Conservation (phyloP, 805 yeast genomes). For the Kuraishia ogatae region DNA sequence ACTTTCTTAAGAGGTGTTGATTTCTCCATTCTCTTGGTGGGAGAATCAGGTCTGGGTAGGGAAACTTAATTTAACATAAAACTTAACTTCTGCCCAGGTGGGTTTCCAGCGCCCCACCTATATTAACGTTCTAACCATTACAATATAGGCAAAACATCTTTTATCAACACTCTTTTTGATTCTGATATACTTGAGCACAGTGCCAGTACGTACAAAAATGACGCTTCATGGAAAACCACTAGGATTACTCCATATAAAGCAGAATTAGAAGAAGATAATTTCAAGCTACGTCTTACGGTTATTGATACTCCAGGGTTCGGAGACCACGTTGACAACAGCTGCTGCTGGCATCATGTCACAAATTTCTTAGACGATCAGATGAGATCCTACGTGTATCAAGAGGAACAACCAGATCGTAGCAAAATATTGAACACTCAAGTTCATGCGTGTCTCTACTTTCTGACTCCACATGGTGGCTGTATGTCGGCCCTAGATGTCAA, state of each 20-base stretch:
- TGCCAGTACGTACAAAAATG: slow-evolving; percentile 26
- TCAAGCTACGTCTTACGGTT: slow-evolving; percentile 47
- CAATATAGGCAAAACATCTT: slow-evolving; percentile 54
- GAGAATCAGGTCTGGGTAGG: slow-evolving; percentile 77
- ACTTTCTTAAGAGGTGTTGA: slow-evolving; percentile 44
- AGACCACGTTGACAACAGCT: slow-evolving; percentile 53
- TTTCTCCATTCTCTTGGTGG: slow-evolving; percentile 78
- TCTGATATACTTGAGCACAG: slow-evolving; percentile 25
- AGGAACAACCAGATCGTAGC: slow-evolving; percentile 60
- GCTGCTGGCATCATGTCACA: slow-evolving; percentile 60
- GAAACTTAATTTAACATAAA: not conserved
- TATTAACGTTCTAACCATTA: slow-evolving; percentile 5
- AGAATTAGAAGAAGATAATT: slow-evolving; percentile 51
- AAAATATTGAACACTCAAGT: slow-evolving; percentile 55
- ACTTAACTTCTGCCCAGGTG: no score
- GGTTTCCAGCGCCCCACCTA: no score
- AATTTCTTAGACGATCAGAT: slow-evolving; percentile 78
- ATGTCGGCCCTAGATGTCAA: slow-evolving; percentile 61
- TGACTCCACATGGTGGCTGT: slow-evolving; percentile 59
- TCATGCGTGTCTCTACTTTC: slow-evolving; percentile 80
- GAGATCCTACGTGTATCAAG: slow-evolving; percentile 59
- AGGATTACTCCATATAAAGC: slow-evolving; percentile 28
- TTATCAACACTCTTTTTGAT: slow-evolving; percentile 72
- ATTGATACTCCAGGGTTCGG: slow-evolving; percentile 80
- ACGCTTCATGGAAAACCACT: slow-evolving; percentile 23